Percentiles rank a stretch among this genome's conserved stretches.
phyloP scores from a whole-genome alignment of 176 grass and related monocot genomes.

The Olyra latifolia region DNA sequence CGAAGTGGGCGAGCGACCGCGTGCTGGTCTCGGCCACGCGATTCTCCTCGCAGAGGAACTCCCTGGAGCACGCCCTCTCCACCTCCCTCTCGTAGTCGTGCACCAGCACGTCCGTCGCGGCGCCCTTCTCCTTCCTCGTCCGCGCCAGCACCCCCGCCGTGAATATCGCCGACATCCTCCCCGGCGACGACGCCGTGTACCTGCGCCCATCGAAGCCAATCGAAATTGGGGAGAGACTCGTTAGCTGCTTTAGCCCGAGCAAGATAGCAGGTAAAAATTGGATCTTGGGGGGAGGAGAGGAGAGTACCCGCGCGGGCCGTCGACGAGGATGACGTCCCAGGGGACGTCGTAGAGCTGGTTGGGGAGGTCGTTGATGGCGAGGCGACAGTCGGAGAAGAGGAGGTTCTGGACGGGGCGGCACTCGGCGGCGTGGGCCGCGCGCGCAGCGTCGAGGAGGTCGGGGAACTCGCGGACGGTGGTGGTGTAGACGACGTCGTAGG shows the following conservation, averaged over 20 bases:
- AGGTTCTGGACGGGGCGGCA: slow-evolving; percentile 93
- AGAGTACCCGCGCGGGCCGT: slow-evolving; percentile 68
- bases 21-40: slow-evolving; percentile 41
- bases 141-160: slow-evolving; percentile 82
- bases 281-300: not conserved
- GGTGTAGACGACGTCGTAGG: slow-evolving; percentile 89
- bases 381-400: slow-evolving; percentile 92
- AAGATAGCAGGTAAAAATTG: not conserved
- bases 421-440: slow-evolving; percentile 43
- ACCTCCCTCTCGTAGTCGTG: slow-evolving; percentile 91
- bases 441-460: slow-evolving; percentile 68
- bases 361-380: slow-evolving; percentile 94
- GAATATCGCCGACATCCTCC: slow-evolving; percentile 91
- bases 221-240: not conserved
- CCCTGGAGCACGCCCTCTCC: slow-evolving; percentile 69
- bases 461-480: slow-evolving; percentile 74
- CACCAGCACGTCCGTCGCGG: slow-evolving; percentile 69
- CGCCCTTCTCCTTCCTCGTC: slow-evolving; percentile 29
- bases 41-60: slow-evolving; percentile 90
- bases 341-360: slow-evolving; percentile 85
- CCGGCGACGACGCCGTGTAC: slow-evolving; percentile 68
- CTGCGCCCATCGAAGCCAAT: not conserved
- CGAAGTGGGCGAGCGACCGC: slow-evolving; percentile 69
- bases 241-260: not conserved
- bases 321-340: slow-evolving; percentile 94